Evolutionary conservation across 1,284 basidiomycete species (phyloP), one percentile per base, ranked within the genome.

Genomic region (Porodaedalea pini): DNA sequence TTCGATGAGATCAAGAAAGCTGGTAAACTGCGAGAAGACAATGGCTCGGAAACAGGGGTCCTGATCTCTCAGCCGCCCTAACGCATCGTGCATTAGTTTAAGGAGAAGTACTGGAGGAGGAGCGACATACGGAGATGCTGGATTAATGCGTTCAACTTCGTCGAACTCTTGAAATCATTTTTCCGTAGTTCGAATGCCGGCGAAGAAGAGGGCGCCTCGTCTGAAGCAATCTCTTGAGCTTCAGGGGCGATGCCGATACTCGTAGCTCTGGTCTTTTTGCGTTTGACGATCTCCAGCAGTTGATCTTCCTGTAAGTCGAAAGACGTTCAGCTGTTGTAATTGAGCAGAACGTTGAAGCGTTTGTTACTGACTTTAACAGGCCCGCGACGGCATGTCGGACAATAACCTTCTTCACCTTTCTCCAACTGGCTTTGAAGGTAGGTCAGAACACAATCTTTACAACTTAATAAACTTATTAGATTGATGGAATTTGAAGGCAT

Each of bases 21-120:
- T 86, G 0, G 87, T 90, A 61, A 90, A 90, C 65, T 96, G 93
- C 1, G 90, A 94, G 69, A 95, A 95, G 1, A 96, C 88, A 31
- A 96, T 85, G 1, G 88, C 91, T 57, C 92, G 85, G 70, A 92
- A 90, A 60, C 76, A 79, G 1, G 90, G 88, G 62, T 95, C 90
- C 69, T 86, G 79, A 58, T 83, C 81, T 61, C 78, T 75, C 44
- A 91, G 67, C 31, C 77, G 77, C 36, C 79, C 88, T 89, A 21
- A 10, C 4, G 10, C 17, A 21, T 15, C 40, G 32, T 27, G 21
- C 11, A 44, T 51, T 17, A 45, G 36, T 27, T 34, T n/a, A 10
- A 13, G 8, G 17, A 21, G 11, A 41, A 17, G 27, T 37, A 29
- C 11, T 29, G 25, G 13, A 29, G n/a, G 11, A 21, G 4, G 19